A percentile compares a stretch with the other conserved stretches of the same genome.
Conservation (phyloP, 352 stramenopile species). For the Blastocystis sp. region DNA sequence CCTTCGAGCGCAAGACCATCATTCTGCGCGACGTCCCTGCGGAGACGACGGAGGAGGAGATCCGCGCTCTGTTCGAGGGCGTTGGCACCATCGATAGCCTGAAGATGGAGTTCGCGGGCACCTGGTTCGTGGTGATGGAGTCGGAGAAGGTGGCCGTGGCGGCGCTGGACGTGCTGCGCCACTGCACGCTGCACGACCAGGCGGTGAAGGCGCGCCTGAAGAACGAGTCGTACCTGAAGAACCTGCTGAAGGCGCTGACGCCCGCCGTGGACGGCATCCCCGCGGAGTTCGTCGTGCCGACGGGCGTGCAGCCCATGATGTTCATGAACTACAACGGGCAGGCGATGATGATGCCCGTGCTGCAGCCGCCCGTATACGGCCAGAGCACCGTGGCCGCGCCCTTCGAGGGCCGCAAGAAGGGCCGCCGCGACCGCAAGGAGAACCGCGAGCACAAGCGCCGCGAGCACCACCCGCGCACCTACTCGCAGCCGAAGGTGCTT, state of each 20-base stretch:
- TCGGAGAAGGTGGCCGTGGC: constrained; percentile 41
- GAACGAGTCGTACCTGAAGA: constrained; percentile 65
- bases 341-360: constrained; percentile 36
- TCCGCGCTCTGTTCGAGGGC: constrained; percentile 35
- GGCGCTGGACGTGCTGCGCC: constrained; percentile 22
- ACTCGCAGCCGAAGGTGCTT: constrained; percentile 20
- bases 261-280: constrained; percentile 22
- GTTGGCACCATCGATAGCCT: constrained; percentile 16
- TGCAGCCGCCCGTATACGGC: not conserved
- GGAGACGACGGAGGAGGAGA: constrained; percentile 45
- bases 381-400: not conserved
- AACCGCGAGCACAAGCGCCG: not conserved
- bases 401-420: not conserved
- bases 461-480: constrained; percentile 16
- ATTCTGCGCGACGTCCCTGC: constrained; percentile 63
- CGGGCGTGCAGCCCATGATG: constrained; percentile 28
- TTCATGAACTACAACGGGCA: constrained; percentile 45
- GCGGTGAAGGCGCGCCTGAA: constrained; percentile 57
- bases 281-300: constrained; percentile 14
- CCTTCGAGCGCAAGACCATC: constrained; percentile 55
- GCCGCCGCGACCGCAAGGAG: constrained; percentile 8
- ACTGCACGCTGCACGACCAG: constrained; percentile 23
- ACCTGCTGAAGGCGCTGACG: constrained; percentile 37
- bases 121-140: constrained; percentile 63
- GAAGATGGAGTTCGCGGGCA: constrained; percentile 40